Percentiles rank a stretch among this genome's conserved stretches.
phyloP scores from a whole-genome alignment of 1,139 yeast species.

The Yamadazyma dushanensis region DNA sequence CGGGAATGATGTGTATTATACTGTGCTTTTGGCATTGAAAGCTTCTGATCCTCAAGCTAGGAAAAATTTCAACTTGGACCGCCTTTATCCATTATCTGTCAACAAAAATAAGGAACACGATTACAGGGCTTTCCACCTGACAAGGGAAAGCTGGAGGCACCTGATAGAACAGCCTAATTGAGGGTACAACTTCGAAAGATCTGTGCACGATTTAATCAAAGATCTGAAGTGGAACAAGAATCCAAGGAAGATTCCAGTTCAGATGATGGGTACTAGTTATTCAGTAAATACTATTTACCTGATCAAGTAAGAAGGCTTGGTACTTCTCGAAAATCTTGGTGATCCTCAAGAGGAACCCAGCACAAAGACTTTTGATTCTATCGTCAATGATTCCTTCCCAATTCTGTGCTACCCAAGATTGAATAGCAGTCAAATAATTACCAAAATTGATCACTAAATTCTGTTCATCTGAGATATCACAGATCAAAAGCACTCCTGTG shows the following conservation, averaged over 20 bases:
- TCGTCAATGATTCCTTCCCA: constrained; percentile 53
- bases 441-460: constrained; percentile 28
- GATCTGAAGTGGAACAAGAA: no score
- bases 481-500: constrained; percentile 47
- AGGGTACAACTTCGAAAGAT: not conserved
- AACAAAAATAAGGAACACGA: not conserved
- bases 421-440: constrained; percentile 32
- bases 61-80: constrained; percentile 24
- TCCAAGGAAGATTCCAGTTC: no score
- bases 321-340: constrained; percentile 16
- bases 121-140: not conserved
- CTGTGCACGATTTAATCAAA: not conserved
- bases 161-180: not conserved
- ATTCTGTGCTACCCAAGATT: constrained; percentile 38
- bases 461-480: constrained; percentile 45
- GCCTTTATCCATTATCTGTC: constrained; percentile 4
- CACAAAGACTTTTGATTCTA: constrained; percentile 46
- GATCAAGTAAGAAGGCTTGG: constrained; percentile 16
- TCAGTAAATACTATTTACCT: constrained; percentile 15
- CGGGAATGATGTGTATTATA: constrained; percentile 79
- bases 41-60: constrained; percentile 56
- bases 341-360: constrained; percentile 43
- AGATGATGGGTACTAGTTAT: no score
- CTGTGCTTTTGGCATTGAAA: constrained; percentile 53
- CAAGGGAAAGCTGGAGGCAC: not conserved